phyloP scores from a whole-genome alignment of 2,329 filamentous ascomycete species.

The Calonectria montana region DNA sequence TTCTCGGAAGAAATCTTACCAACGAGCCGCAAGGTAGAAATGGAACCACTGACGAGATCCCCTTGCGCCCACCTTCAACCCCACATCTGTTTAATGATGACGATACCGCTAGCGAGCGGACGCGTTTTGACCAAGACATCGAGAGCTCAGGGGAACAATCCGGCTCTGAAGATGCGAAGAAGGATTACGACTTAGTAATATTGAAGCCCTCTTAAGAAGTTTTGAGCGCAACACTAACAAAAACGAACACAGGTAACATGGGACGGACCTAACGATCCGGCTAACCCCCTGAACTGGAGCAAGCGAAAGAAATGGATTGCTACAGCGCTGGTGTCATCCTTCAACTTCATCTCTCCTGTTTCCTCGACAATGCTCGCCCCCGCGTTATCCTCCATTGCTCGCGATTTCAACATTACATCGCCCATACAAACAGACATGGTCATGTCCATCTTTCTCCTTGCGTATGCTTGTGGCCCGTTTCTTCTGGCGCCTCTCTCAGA shows the following conservation, averaged over 20 bases:
- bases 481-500: slow-evolving; percentile 65
- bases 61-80: not conserved
- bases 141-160: not conserved
- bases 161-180: not conserved
- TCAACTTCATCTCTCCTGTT: slow-evolving; percentile 67
- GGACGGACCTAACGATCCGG: slow-evolving; percentile 56
- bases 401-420: slow-evolving; percentile 57
- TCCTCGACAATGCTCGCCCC: slow-evolving; percentile 64
- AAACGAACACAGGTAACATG: slow-evolving; percentile 51
- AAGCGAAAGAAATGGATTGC: slow-evolving; percentile 48
- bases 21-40: not conserved
- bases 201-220: not conserved
- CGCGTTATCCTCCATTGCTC: slow-evolving; percentile 55
- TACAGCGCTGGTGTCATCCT: slow-evolving; percentile 50
- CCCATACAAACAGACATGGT: slow-evolving; percentile 60
- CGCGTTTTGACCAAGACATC: not conserved
- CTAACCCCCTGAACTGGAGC: slow-evolving; percentile 60
- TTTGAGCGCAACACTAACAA: not conserved
- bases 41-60: not conserved
- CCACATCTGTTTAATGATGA: not conserved
- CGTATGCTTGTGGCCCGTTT: slow-evolving; percentile 65
- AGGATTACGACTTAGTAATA: not conserved
- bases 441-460: slow-evolving; percentile 70
- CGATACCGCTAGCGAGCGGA: not conserved
- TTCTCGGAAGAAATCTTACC: not conserved